A percentile compares a stretch with the other conserved stretches of the same genome.
Conservation (phyloP, 176 grass and related monocot genomes). For the Aegilops bicornis region DNA sequence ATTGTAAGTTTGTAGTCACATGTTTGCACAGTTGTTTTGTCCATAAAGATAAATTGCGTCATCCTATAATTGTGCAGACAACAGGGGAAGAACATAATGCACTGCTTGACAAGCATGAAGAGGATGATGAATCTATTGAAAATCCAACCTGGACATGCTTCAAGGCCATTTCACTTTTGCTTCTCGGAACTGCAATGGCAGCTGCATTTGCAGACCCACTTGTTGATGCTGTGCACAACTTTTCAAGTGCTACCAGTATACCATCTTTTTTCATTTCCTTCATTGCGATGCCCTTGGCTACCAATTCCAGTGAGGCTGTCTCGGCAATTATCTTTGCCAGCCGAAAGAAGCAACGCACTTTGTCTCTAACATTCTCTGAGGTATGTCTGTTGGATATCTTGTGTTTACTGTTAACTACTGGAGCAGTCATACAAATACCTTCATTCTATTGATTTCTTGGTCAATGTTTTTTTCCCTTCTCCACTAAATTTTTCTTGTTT, state of each 20-base stretch:
- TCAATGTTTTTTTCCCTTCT: background rate
- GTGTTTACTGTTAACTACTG: background rate
- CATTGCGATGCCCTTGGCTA: slow-evolving; percentile 87
- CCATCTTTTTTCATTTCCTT: slow-evolving; percentile 97
- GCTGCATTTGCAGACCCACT: slow-evolving; percentile 85
- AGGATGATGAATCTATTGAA: slow-evolving; percentile 49
- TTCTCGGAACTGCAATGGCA: slow-evolving; percentile 74
- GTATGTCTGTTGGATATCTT: slow-evolving; percentile 38
- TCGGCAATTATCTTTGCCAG: slow-evolving; percentile 83
- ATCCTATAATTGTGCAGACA: slow-evolving; percentile 52
- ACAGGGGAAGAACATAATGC: slow-evolving; percentile 60
- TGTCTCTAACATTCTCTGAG: slow-evolving; percentile 95
- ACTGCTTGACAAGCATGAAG: slow-evolving; percentile 46
- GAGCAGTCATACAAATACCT: background rate
- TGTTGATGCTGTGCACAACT: slow-evolving; percentile 82
- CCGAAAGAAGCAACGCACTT: slow-evolving; percentile 79
- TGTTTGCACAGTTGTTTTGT: background rate
- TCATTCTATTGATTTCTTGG: background rate
- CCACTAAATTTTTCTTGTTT: background rate
- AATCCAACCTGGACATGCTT: slow-evolving; percentile 56
- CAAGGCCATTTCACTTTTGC: slow-evolving; percentile 66
- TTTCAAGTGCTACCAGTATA: slow-evolving; percentile 74
- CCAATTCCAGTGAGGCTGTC: slow-evolving; percentile 92
- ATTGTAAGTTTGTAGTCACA: slow-evolving; percentile 16
- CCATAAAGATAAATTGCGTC: background rate